Conservation (phyloP, 306 rosid genomes). For the Quercus variabilis region DNA sequence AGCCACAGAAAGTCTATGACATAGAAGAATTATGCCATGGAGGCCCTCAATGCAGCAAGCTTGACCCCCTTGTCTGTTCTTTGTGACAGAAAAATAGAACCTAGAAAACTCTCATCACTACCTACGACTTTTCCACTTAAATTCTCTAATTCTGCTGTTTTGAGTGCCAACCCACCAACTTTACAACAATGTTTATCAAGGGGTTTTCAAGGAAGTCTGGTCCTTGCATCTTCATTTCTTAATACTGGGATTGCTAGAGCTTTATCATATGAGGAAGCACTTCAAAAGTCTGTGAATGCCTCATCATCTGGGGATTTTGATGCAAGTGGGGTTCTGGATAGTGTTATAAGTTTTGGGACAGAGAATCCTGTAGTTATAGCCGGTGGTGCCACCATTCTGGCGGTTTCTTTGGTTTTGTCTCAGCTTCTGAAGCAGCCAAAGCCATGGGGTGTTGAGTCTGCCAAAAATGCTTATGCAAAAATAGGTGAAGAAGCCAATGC, state of each 20-base stretch:
- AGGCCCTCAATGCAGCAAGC: conserved; percentile 85
- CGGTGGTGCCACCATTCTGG: conserved; percentile 72
- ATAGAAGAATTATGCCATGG: conserved; percentile 76
- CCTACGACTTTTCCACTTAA: conserved; percentile 40
- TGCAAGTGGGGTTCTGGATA: conserved; percentile 47
- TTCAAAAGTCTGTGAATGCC: conserved; percentile 33
- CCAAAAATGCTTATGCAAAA: conserved; percentile 72
- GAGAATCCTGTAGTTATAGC: conserved; percentile 72
- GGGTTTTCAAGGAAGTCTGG: conserved; percentile 45
- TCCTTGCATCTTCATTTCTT: conserved; percentile 55
- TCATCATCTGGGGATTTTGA: conserved; percentile 47
- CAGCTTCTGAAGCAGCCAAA: conserved; percentile 69
- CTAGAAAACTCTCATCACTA: conserved; percentile 45
- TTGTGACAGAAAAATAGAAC: conserved; percentile 53
- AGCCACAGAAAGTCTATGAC: conserved; percentile 6
- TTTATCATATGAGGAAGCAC: conserved; percentile 77
- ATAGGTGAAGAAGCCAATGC: conserved; percentile 69
- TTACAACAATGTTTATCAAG: conserved; percentile 26
- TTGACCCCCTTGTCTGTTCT: conserved; percentile 80
- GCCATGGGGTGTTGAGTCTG: conserved; percentile 89
- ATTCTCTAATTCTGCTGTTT: conserved; percentile 35
- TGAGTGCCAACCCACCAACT: conserved; percentile 21
- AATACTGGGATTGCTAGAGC: conserved; percentile 60
- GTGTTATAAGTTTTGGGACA: conserved; percentile 46
- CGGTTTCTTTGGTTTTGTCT: conserved; percentile 68